Conservation (phyloP, 352 stramenopile genomes). For the Plasmopara halstedii region DNA sequence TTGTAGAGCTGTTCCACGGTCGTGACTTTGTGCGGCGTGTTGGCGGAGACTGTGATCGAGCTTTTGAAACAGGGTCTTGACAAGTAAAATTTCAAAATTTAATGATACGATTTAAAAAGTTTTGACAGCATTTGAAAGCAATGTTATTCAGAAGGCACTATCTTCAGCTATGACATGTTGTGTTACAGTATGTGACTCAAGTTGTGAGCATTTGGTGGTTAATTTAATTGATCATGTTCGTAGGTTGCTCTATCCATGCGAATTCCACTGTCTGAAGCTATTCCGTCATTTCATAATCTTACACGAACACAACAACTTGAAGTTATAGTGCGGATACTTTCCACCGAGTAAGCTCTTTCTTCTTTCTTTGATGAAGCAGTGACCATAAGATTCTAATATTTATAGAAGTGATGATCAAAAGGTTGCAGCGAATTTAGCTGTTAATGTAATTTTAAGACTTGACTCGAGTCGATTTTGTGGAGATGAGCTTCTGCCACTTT, state of each 20-base stretch:
- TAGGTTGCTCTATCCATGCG: conserved; percentile 19
- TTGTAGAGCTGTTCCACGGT: conserved; percentile 19
- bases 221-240: not conserved
- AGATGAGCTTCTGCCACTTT: not conserved
- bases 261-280: conserved; percentile 7
- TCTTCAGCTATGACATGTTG: conserved; percentile 6
- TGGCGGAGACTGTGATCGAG: conserved; percentile 11
- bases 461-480: conserved; percentile 12
- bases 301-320: conserved; percentile 4
- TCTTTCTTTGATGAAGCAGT: no score
- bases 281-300: conserved; percentile 9
- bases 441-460: conserved; percentile 4
- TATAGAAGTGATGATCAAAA: not conserved
- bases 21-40: conserved; percentile 12
- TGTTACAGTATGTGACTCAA: conserved; percentile 2
- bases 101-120: not conserved
- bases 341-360: conserved; percentile 2
- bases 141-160: conserved; percentile 12
- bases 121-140: conserved; percentile 4
- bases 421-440: conserved; percentile 6
- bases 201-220: not conserved
- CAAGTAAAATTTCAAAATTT: conserved; percentile 1
- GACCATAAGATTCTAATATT: no score
- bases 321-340: conserved; percentile 6
- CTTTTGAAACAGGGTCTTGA: conserved; percentile 9